Evolutionary conservation across 2,329 filamentous ascomycete species (phyloP), one percentile per base, ranked within the genome.

Genomic region (Onygenales sp.): DNA sequence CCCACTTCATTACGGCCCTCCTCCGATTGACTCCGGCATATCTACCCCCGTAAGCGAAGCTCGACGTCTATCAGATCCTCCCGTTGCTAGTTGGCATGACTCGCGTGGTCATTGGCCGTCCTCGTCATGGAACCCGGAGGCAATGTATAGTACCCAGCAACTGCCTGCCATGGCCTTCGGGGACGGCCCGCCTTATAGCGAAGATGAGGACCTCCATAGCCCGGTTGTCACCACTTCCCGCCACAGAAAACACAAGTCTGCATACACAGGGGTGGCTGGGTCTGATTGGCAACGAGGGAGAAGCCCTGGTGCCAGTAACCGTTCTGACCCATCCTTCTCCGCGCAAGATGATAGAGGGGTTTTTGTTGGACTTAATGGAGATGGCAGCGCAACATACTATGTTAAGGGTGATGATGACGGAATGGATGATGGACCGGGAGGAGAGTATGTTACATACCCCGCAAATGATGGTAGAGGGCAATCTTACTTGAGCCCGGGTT

Each of bases 161-260:
- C 77, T 94, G 13, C 85, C 88, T 8, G 86, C 87, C 17, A 90
- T 93, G 65, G 82, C 88, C 48, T 92, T 93, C 62, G 87, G 83
- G 3, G 89, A 93, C 65, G 91, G 91, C 0, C 91, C 91, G 21
- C 92, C 91, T 2, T 97, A 90, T 74, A 95, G 89, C 69, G 91
- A 96, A 71, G 91, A 97, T 64, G 90, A 97, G 62, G 93, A 97
- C 69, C 78, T 96, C 43, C 88, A 93, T 64, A 95, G 90, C 65
- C 91, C 91, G 0, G 80, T 85, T 13, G 88, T 95, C 14, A 88
- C 91, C 11, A 88, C 86, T 59, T 87, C 87, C 40, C 80, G 87
- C 54, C 90, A 95, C 68, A 86, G 87, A 65, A 95, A 93, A 70
- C 86, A 91, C 71, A 94, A 88, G 68, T 88, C 86, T 2, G 63